These are phyloP conservation scores for Talaromyces marneffei DNA, from an alignment of 2,329 filamentous ascomycete genomes.

Conservation along the genomic window DNA sequence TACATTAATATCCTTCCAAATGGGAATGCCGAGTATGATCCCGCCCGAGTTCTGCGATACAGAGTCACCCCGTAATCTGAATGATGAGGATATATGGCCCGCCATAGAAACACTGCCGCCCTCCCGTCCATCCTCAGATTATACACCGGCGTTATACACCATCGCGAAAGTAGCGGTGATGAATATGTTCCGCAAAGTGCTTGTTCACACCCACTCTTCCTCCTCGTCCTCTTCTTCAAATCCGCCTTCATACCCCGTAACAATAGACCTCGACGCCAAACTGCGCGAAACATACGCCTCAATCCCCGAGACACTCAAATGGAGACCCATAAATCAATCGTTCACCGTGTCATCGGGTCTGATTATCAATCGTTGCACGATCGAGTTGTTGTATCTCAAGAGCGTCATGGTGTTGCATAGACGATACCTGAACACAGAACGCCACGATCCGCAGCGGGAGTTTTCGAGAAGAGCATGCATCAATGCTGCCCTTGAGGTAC, in stretches of 20 bases:
- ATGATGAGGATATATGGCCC: slow-evolving; percentile 53
- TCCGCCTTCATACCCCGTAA: slow-evolving; percentile 16
- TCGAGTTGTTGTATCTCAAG: slow-evolving; percentile 47
- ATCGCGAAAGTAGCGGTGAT: slow-evolving; percentile 29
- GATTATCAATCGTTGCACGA: slow-evolving; percentile 47
- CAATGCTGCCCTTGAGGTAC: slow-evolving; percentile 42
- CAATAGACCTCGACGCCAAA: slow-evolving; percentile 22
- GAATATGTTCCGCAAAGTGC: slow-evolving; percentile 26
- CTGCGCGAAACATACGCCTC: slow-evolving; percentile 19
- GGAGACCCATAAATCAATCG: slow-evolving; percentile 26
- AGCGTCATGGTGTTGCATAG: slow-evolving; percentile 47
- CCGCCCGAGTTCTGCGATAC: slow-evolving; percentile 55
- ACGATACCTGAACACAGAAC: slow-evolving; percentile 39
- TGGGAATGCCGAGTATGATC: slow-evolving; percentile 56
- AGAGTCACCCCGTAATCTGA: slow-evolving; percentile 48
- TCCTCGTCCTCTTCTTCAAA: slow-evolving; percentile 12
- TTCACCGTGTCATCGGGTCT: slow-evolving; percentile 43
- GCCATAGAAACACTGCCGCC: slow-evolving; percentile 45
- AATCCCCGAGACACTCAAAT: slow-evolving; percentile 21
- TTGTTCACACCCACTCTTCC: slow-evolving; percentile 19
- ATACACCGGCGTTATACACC: slow-evolving; percentile 39
- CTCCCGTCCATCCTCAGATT: slow-evolving; percentile 45
- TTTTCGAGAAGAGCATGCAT: slow-evolving; percentile 41
- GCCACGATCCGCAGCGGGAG: slow-evolving; percentile 28
- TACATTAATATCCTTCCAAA: slow-evolving; percentile 53